These are phyloP conservation scores for Paralagenidium karlingii DNA, from an alignment of 352 stramenopile species.

Conservation along the genomic window DNA sequence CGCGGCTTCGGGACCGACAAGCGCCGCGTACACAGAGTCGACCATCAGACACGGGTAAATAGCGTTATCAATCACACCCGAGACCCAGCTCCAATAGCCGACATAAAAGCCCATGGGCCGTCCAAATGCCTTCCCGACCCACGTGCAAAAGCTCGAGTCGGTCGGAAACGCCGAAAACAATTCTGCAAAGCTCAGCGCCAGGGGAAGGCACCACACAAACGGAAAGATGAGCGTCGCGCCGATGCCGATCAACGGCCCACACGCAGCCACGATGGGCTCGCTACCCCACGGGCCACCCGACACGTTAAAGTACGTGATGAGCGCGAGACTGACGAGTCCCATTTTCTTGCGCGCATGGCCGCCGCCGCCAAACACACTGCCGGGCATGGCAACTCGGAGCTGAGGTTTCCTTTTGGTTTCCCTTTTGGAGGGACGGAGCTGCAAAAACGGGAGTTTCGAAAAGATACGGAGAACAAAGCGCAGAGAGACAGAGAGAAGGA, in stretches of 20 bases:
- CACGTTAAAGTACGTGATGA: slow-evolving; percentile 88
- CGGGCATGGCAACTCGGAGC: too few relatives aligned
- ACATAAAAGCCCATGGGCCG: slow-evolving; percentile 71
- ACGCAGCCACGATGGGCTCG: slow-evolving; percentile 86
- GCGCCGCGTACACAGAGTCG: slow-evolving; percentile 37
- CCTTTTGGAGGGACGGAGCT: too few relatives aligned
- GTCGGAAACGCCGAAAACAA: slow-evolving; percentile 57
- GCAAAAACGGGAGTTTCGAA: too few relatives aligned
- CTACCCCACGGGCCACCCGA: slow-evolving; percentile 90
- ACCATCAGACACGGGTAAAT: slow-evolving; percentile 74
- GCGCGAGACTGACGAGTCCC: slow-evolving; percentile 42
- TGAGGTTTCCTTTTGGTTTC: too few relatives aligned
- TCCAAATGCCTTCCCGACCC: slow-evolving; percentile 61
- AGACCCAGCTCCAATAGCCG: slow-evolving; percentile 74
- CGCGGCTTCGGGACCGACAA: slow-evolving; percentile 11
- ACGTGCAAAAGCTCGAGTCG: slow-evolving; percentile 62
- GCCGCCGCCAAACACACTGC: too few relatives aligned
- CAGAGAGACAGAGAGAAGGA: too few relatives aligned
- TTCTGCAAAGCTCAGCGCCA: slow-evolving; percentile 57
- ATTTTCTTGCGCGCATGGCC: slow-evolving; percentile 23
- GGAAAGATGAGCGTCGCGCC: slow-evolving; percentile 46
- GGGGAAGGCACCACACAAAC: slow-evolving; percentile 50
- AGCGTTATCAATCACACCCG: slow-evolving; percentile 66
- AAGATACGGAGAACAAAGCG: too few relatives aligned
- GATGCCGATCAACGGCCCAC: slow-evolving; percentile 64